These are phyloP conservation scores for Globisporangium paddicum DNA, from an alignment of 352 stramenopile species.

Conservation along the genomic window DNA sequence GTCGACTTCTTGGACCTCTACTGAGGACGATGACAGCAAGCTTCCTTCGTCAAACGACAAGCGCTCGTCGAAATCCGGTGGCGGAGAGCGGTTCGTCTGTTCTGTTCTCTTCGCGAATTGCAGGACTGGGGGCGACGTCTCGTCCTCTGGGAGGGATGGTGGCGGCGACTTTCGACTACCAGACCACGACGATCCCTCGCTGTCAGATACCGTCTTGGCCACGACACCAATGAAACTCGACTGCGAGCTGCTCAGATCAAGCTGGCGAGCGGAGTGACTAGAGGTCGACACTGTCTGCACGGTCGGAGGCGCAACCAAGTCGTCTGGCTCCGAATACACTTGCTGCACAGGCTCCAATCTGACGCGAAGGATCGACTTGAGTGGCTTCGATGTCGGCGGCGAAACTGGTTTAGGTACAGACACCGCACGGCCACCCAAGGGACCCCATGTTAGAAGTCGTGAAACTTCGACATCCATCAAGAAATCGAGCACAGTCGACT, in stretches of 20 bases:
- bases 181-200: neutral
- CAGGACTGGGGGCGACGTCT: neutral
- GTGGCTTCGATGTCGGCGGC: conserved; percentile 20
- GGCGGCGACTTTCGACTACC: neutral
- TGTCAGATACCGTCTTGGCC: neutral
- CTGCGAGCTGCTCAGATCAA: neutral
- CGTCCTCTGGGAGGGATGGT: neutral
- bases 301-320: conserved; percentile 40
- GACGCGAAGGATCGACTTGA: conserved; percentile 25
- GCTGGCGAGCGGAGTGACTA: neutral
- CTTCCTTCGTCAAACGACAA: conserved; percentile 58
- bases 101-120: conserved; percentile 19
- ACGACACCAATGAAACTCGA: neutral
- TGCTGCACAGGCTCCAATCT: conserved; percentile 18
- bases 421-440: neutral
- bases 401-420: conserved; percentile 9
- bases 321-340: conserved; percentile 53
- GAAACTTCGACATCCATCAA: conserved; percentile 62
- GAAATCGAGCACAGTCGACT: conserved; percentile 31
- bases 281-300: conserved; percentile 40
- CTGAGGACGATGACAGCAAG: neutral
- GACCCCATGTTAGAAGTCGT: conserved; percentile 24
- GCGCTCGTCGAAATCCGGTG: conserved; percentile 67
- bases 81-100: conserved; percentile 63
- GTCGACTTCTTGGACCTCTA: neutral